Percentiles rank a stretch among this genome's conserved stretches.
Evolutionary conservation across 306 rosid genomes (phyloP).

Genomic region (Pterocarpus santalinus): DNA sequence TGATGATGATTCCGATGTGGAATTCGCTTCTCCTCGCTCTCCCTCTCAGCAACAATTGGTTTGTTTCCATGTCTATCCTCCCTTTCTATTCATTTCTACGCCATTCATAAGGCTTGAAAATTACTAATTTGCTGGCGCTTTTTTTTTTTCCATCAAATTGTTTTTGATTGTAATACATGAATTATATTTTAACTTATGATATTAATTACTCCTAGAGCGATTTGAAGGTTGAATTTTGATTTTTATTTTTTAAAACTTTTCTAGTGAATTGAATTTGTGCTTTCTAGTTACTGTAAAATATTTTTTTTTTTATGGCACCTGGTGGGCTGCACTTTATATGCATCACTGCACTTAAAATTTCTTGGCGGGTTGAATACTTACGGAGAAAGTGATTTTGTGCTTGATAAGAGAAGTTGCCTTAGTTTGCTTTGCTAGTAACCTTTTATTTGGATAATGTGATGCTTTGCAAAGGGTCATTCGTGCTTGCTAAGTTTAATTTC

Average conservation of each 20-base stretch:
- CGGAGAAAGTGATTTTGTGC: background rate
- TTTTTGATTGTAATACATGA: background rate
- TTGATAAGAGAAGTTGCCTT: background rate
- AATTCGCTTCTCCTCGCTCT: slow-evolving; percentile 55
- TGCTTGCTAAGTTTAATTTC: slow-evolving; percentile 14
- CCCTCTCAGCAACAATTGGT: slow-evolving; percentile 61
- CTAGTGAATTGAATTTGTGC: no score
- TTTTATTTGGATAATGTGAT: slow-evolving; percentile 17
- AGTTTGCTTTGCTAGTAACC: slow-evolving; percentile 3
- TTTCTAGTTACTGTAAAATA: no score
- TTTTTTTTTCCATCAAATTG: background rate
- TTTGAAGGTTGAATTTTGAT: no score
- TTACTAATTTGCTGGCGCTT: background rate
- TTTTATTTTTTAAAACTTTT: no score
- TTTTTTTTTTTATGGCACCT: no score
- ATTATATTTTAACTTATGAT: background rate
- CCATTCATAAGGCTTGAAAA: background rate
- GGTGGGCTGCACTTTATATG: no score
- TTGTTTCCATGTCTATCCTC: slow-evolving; percentile 27
- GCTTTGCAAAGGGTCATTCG: background rate
- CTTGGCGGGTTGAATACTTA: no score
- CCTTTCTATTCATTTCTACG: background rate
- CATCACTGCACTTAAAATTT: no score
- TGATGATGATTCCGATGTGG: slow-evolving; percentile 74
- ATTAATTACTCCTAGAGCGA: no score